Evolutionary conservation across 768 basidiomycete genomes (phyloP).

Genomic region (Pleurotus salmoneostramineus): DNA sequence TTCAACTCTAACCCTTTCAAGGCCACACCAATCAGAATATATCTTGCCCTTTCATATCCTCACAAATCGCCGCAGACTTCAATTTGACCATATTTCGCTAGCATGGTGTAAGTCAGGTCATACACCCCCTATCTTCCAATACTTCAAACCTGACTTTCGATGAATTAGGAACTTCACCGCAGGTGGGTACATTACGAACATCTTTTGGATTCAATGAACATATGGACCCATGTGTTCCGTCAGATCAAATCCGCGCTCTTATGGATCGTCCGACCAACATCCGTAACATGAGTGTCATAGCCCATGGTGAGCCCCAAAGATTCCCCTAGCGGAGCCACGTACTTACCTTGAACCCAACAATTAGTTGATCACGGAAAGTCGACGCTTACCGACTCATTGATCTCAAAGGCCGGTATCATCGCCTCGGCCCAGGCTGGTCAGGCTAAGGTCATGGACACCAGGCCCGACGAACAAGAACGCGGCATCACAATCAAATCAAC

Average conservation of each 20-base stretch:
- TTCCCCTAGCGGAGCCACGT: conserved; percentile 4
- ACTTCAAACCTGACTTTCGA: too few relatives aligned
- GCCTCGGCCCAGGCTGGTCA: conserved; percentile 93
- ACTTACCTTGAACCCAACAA: conserved; percentile 11
- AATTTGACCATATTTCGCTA: too few relatives aligned
- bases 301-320: conserved; percentile 59
- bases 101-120: too few relatives aligned
- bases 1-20: too few relatives aligned
- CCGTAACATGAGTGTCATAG: conserved; percentile 93
- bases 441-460: conserved; percentile 94
- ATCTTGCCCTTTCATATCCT: too few relatives aligned
- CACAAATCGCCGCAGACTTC: too few relatives aligned
- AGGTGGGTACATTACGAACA: conserved; percentile 45
- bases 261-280: conserved; percentile 93
- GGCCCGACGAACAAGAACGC: conserved; percentile 98
- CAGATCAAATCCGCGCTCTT: conserved; percentile 83
- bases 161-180: conserved; percentile 77
- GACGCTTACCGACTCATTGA: conserved; percentile 96
- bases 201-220: background rate
- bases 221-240: conserved; percentile 6
- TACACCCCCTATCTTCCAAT: too few relatives aligned
- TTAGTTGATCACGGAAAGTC: conserved; percentile 99
- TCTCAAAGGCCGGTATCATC: conserved; percentile 99
- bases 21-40: too few relatives aligned
- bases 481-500: conserved; percentile 99